A percentile compares a stretch with the other conserved stretches of the same genome.
Evolutionary conservation across 345 rosid species (phyloP).

Genomic region (Angophora floribunda): DNA sequence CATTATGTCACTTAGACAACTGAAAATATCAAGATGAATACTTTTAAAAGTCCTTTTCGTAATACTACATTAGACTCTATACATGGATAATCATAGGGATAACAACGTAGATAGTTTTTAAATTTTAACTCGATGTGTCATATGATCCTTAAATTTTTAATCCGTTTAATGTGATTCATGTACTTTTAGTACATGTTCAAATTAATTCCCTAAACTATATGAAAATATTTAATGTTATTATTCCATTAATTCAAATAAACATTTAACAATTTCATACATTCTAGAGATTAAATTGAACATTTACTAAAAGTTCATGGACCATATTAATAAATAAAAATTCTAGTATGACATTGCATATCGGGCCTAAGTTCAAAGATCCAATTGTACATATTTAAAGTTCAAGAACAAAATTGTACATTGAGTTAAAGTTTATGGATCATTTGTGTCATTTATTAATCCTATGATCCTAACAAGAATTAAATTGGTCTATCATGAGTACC

Average conservation of each 20-base stretch:
- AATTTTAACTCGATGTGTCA: neutral
- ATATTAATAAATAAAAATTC: too few relatives aligned
- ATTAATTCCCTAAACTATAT: rapidly evolving
- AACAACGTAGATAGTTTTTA: rapidly evolving
- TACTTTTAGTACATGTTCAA: neutral
- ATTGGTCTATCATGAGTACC: neutral
- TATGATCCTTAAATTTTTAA: neutral
- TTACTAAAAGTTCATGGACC: too few relatives aligned
- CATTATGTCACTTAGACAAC: neutral
- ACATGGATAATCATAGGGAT: neutral
- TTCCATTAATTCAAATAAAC: neutral
- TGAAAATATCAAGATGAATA: neutral
- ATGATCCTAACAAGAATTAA: neutral
- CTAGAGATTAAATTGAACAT: too few relatives aligned
- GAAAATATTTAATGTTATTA: too few relatives aligned
- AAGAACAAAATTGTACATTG: too few relatives aligned
- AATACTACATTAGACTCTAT: neutral
- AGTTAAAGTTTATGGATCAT: neutral
- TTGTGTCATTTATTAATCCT: too few relatives aligned
- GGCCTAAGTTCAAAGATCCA: rapidly evolving
- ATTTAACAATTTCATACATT: too few relatives aligned
- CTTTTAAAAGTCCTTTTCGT: neutral
- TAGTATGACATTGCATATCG: too few relatives aligned
- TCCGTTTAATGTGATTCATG: too few relatives aligned
- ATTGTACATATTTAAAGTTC: neutral